Base-by-base conservation (phyloP, 2,329 filamentous ascomycete species). In the Emydomyces testavorans region DNA sequence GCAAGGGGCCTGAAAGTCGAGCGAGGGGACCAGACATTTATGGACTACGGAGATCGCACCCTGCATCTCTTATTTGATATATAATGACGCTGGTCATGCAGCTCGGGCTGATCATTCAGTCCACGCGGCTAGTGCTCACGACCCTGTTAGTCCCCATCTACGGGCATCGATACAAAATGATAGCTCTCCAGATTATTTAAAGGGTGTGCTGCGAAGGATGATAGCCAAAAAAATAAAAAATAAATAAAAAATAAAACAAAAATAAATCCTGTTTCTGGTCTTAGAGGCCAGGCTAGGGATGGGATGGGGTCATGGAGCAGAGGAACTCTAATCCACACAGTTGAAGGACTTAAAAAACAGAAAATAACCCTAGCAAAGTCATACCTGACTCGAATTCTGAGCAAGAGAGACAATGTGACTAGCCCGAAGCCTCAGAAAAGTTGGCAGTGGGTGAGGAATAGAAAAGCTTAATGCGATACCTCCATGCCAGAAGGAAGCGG, bases 61-160 rank as follows among this genome's bases (percentile, higher is more conserved):
- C 61, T 62, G 60, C 58, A 61, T 53, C 58, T 68, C 64, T 65
- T 63, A 68, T 68, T 68, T 67, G 65, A 67, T 65, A 65, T 64
- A 60, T 60, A 60, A 60, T 59, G 60, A 58, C 58, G 60, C 57
- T 60, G 62, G 66, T 69, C 66, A 68, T 69, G 66, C 66, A 68
- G 62, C 61, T 56, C 58, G 28, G 42, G 64, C 65, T 63, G 64
- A 68, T 68, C 65, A 59, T 60, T 58, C 52, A 42, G 43, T 61
- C 58, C 55, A 62, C 57, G 56, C 62, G 63, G 61, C 59, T 65
- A 29, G 35, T 39, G 41, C 39, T 45, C 31, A 44, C 40, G 47
- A 49, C 47, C 40, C 26, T 35, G 21, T 38, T 38, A 29, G 16
- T 13, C 15, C n/a, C 23, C 28, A 26, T 18, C 38, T 26, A 24